Conservation (phyloP, 768 basidiomycete species). For the Hericium erinaceus region DNA sequence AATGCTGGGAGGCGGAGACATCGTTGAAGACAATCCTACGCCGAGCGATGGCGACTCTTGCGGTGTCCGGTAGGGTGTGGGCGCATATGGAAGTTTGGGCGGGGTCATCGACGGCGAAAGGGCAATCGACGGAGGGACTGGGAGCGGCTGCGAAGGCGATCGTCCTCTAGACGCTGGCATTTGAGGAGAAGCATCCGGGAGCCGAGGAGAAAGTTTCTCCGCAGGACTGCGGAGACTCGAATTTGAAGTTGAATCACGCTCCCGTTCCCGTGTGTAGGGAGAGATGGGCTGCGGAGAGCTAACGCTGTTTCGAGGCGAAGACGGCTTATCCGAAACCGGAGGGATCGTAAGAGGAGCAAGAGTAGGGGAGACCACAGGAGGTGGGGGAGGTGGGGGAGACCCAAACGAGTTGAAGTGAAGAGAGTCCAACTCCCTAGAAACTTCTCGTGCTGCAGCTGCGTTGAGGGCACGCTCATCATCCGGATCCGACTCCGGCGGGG, state of each 20-base stretch:
- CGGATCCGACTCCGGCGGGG: slow-evolving; percentile 8
- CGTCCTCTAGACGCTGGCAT: slow-evolving; percentile 4
- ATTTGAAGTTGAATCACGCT: slow-evolving; percentile 2
- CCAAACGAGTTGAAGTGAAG: slow-evolving; percentile 35
- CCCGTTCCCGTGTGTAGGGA: slow-evolving; percentile 4
- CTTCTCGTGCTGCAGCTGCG: slow-evolving; percentile 60
- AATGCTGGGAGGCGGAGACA: background rate
- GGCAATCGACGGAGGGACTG: slow-evolving; percentile 3
- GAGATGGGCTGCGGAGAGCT: slow-evolving; percentile 17
- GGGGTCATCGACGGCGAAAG: slow-evolving; percentile 8
- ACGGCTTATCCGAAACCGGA: background rate
- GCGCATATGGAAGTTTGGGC: slow-evolving; percentile 15
- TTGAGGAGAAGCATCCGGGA: background rate
- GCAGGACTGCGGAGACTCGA: background rate
- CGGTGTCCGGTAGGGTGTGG: slow-evolving; percentile 32
- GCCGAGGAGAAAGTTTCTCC: background rate
- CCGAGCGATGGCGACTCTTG: slow-evolving; percentile 32
- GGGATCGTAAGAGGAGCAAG: slow-evolving; percentile 34
- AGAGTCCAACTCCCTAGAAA: slow-evolving; percentile 55
- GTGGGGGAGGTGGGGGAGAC: slow-evolving; percentile 22
- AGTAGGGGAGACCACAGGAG: slow-evolving; percentile 18
- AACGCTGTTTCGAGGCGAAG: slow-evolving; percentile 17
- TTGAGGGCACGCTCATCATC: slow-evolving; percentile 48
- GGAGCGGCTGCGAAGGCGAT: background rate
- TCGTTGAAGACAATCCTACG: slow-evolving; percentile 14